Base-by-base conservation (phyloP, 805 yeast genomes). In the Yarrowia deformans region DNA sequence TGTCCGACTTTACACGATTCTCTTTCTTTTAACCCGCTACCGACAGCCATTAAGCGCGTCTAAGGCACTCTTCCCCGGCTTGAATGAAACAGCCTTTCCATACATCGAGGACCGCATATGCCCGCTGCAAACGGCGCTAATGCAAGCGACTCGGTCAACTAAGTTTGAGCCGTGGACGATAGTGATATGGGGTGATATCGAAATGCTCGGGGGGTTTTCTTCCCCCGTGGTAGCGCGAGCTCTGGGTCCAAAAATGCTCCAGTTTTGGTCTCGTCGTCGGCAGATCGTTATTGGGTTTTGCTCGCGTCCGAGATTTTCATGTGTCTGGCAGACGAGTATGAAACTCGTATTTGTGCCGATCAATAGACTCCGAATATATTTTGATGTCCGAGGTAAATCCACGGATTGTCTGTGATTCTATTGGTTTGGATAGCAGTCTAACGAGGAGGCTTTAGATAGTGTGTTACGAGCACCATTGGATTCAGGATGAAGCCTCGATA, bases 41-140 rank as follows among this genome's bases (percentile, higher is more conserved):
- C 10, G 10, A 34, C 37, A 18, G 1, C 23, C 8, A 8, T 40
- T n/a, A 50, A 34, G 8, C 34, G 10, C 16, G 34, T 23, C 19
- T 46, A 5, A 19, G 12, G 16, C 55, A 32, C 39, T 18, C 19
- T 35, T 35, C 43, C 39, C 45, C 42, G 14, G 5, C 60, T 29
- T 8, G 58, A 49, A 48, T 19, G 6, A 46, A 50, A 35, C 56
- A 63, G 61, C 60, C 61, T 37, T 43, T 54, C 32, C 58, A 42
- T 37, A 64, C 68, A 37, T 64, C 60, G 61, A 64, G 63, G 43
- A 64, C 63, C 68, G 60, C 60, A 54, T 54, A 54, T 54, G 60
- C 60, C 60, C 60, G 60, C 60, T 54, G 60, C 9, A 54, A 54
- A 54, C 60, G 60, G 60, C 60, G 60, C 60, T 54, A 54, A 54